phyloP scores from a whole-genome alignment of 176 grass and related monocot genomes.

The Juncus inflexus region DNA sequence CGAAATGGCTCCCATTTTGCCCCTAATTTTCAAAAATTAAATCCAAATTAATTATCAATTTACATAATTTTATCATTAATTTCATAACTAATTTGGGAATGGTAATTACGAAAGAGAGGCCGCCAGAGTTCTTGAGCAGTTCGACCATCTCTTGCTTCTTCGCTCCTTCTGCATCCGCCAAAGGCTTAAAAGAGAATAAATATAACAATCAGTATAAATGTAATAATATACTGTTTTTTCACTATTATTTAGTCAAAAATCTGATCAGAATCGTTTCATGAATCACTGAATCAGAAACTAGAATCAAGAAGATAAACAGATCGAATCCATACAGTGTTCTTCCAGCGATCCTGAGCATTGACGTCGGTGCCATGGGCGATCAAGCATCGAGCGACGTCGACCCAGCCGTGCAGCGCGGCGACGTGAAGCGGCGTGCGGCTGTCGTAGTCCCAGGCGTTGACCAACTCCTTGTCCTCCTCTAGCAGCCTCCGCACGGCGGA shows the following conservation, averaged over 20 bases:
- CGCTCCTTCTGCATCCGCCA: constrained; percentile 91
- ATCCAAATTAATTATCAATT: not conserved
- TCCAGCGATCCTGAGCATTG: constrained; percentile 95
- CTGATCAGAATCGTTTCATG: not conserved
- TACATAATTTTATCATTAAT: too few species aligned
- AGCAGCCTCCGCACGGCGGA: constrained; percentile 79
- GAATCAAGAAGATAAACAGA: not conserved
- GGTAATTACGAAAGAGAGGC: constrained; percentile 57
- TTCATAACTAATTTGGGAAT: not conserved
- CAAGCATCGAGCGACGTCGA: constrained; percentile 82
- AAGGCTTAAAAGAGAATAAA: constrained; percentile 49
- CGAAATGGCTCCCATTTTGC: constrained; percentile 99
- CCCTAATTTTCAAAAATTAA: constrained; percentile 33
- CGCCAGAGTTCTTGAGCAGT: constrained; percentile 73
- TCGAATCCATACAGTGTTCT: constrained; percentile 64
- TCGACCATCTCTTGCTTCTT: constrained; percentile 70
- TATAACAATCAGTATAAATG: too few species aligned
- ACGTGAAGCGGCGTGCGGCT: constrained; percentile 94
- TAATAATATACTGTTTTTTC: too few species aligned
- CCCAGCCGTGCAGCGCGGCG: constrained; percentile 83
- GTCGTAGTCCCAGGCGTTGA: constrained; percentile 95
- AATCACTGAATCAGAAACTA: not conserved
- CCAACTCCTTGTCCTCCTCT: constrained; percentile 75
- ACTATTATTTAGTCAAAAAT: too few species aligned
- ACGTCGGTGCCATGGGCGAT: constrained; percentile 67